These are phyloP conservation scores for Cyberlindnera japonica DNA, from an alignment of 805 yeast species.

Conservation along the genomic window DNA sequence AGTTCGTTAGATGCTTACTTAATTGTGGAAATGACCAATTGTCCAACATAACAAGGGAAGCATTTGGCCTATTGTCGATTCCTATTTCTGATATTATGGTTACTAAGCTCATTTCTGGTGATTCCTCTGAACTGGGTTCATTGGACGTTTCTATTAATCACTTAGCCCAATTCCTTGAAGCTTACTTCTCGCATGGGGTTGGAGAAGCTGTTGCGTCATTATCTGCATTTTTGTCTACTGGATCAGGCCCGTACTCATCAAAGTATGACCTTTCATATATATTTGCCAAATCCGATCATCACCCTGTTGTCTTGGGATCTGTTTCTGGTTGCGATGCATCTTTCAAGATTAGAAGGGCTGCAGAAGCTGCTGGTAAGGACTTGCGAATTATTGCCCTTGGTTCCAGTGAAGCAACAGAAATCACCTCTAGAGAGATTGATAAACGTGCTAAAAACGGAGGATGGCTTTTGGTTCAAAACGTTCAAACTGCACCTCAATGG, in stretches of 20 bases:
- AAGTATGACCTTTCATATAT: conserved; percentile 32
- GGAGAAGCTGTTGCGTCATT: conserved; percentile 20
- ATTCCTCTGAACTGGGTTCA: not conserved
- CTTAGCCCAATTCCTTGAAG: conserved; percentile 6
- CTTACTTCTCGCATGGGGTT: conserved; percentile 1
- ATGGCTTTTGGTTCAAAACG: conserved; percentile 80
- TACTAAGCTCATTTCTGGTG: not conserved
- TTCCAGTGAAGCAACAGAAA: conserved; percentile 55
- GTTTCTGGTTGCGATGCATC: conserved; percentile 68
- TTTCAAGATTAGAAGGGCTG: conserved; percentile 43
- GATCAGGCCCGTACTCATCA: conserved; percentile 32
- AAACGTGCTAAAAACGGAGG: conserved; percentile 44
- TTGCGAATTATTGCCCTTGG: conserved; percentile 65
- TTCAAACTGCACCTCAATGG: conserved; percentile 71
- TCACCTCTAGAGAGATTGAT: conserved; percentile 53
- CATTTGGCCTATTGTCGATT: conserved; percentile 12
- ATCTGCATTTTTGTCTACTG: conserved; percentile 27
- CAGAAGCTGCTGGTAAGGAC: conserved; percentile 28
- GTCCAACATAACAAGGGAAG: conserved; percentile 5
- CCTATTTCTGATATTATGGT: not conserved
- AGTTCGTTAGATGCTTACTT: conserved; percentile 13
- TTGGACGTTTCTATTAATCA: conserved; percentile 5
- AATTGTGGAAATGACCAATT: not conserved
- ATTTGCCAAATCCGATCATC: conserved; percentile 17
- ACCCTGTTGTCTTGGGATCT: conserved; percentile 52